Conservation (phyloP, 805 yeast genomes). For the Suhomyces faveliae region DNA sequence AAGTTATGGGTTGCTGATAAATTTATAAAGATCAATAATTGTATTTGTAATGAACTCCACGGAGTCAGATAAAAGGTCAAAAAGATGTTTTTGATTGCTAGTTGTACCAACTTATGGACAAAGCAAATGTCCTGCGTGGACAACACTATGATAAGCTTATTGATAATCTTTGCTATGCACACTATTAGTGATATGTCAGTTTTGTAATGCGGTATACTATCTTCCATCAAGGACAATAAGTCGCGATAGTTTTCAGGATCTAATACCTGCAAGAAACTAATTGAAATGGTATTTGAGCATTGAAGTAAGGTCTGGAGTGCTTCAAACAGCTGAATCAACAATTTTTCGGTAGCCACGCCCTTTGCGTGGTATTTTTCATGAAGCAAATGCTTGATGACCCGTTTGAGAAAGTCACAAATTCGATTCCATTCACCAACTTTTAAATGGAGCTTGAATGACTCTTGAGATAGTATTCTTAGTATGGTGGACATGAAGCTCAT, state of each 20-base stretch:
- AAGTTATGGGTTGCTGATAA: slow-evolving; percentile 39
- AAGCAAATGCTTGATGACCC: slow-evolving; percentile 15
- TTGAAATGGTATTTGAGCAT: slow-evolving; percentile 17
- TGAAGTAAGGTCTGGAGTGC: slow-evolving; percentile 22
- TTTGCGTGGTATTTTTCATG: slow-evolving; percentile 7
- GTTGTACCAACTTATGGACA: slow-evolving; percentile 35
- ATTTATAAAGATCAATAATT: slow-evolving; percentile 46
- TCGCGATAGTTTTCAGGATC: slow-evolving; percentile 17
- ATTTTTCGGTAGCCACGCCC: slow-evolving; percentile 16
- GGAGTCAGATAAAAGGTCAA: slow-evolving; percentile 39
- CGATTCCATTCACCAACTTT: slow-evolving; percentile 26
- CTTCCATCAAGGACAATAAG: slow-evolving; percentile 17
- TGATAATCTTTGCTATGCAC: slow-evolving; percentile 40
- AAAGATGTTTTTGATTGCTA: slow-evolving; percentile 36
- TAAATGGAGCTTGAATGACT: slow-evolving; percentile 33
- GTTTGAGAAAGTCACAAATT: slow-evolving; percentile 22
- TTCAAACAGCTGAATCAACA: slow-evolving; percentile 20
- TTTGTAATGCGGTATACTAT: slow-evolving; percentile 15
- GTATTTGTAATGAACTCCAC: slow-evolving; percentile 41
- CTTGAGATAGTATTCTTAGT: slow-evolving; percentile 18
- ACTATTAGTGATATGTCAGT: slow-evolving; percentile 26
- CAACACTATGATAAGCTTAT: slow-evolving; percentile 42
- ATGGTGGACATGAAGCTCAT: slow-evolving; percentile 26
- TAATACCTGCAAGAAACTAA: slow-evolving; percentile 18
- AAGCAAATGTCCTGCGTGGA: slow-evolving; percentile 40